Conservation (phyloP, 371 early-diverging fungal genomes). For the Zancudomyces culisetae region DNA sequence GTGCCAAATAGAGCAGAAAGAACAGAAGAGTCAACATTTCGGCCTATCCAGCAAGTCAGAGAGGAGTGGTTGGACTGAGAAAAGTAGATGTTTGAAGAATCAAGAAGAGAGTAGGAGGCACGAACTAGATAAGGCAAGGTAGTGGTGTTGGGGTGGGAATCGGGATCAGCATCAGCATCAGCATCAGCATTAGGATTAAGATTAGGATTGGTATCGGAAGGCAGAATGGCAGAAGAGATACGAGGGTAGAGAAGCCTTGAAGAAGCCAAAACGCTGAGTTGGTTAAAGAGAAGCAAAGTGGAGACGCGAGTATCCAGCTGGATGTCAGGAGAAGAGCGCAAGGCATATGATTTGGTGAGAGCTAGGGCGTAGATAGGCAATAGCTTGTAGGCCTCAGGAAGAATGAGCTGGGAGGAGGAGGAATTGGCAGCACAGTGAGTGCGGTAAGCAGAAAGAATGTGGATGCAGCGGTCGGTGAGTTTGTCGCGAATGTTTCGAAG, state of each 20-base stretch:
- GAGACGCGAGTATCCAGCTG: conserved; percentile 56
- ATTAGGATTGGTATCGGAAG: conserved; percentile 13
- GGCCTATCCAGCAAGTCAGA: conserved; percentile 77
- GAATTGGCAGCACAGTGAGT: conserved; percentile 76
- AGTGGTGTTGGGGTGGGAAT: conserved; percentile 9
- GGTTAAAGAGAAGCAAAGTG: conserved; percentile 50
- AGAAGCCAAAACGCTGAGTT: conserved; percentile 41
- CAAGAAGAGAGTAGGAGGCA: conserved; percentile 53
- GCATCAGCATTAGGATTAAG: too few relatives aligned
- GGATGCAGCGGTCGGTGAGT: conserved; percentile 68
- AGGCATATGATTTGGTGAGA: conserved; percentile 53
- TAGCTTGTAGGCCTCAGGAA: conserved; percentile 91
- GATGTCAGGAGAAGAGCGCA: conserved; percentile 41
- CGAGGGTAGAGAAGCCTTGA: conserved; percentile 69
- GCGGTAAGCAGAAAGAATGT: conserved; percentile 79
- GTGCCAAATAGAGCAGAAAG: conserved; percentile 60
- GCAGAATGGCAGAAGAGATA: conserved; percentile 41
- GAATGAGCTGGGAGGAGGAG: conserved; percentile 81
- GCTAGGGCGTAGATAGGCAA: conserved; percentile 77
- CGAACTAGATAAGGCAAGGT: conserved; percentile 47
- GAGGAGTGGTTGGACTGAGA: conserved; percentile 61
- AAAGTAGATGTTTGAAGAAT: conserved; percentile 49
- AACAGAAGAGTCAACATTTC: conserved; percentile 33
- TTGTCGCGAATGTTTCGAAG: conserved; percentile 64
- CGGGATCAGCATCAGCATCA: background rate